A percentile compares a stretch with the other conserved stretches of the same genome.
phyloP scores from a whole-genome alignment of 2,329 filamentous ascomycete genomes.

The Zarea fungicola region DNA sequence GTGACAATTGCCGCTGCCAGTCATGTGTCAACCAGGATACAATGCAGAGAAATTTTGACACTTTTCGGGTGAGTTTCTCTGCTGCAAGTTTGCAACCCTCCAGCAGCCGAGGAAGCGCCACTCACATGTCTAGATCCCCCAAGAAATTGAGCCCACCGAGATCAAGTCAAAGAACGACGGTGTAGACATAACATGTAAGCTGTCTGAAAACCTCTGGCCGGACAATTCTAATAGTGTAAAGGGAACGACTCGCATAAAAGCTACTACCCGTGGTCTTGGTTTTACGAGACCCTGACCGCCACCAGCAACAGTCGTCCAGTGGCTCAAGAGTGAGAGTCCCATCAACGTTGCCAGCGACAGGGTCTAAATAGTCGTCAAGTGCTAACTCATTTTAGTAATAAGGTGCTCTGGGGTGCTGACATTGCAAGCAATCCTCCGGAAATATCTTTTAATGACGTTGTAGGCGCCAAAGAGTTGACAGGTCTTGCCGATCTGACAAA shows the following conservation, averaged over 20 bases:
- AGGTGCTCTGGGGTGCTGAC: constrained; percentile 25
- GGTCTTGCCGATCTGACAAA: constrained; percentile 58
- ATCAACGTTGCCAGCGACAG: background rate
- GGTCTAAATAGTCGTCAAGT: background rate
- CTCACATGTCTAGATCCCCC: constrained; percentile 25
- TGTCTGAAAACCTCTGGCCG: background rate
- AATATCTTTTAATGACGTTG: constrained; percentile 56
- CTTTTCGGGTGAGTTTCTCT: constrained; percentile 29
- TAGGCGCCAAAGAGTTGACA: constrained; percentile 38
- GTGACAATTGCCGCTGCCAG: constrained; percentile 40
- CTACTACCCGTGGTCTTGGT: constrained; percentile 56
- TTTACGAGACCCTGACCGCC: constrained; percentile 18
- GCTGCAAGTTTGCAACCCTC: background rate
- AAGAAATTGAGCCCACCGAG: constrained; percentile 24
- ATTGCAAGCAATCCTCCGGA: constrained; percentile 47
- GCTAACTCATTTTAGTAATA: background rate
- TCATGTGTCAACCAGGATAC: constrained; percentile 38
- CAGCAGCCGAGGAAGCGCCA: too few species aligned
- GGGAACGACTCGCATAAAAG: constrained; percentile 68
- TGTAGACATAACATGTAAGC: constrained; percentile 31
- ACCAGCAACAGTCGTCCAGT: constrained; percentile 29
- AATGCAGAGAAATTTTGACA: constrained; percentile 37
- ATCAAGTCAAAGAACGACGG: constrained; percentile 24
- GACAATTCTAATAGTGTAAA: constrained; percentile 28
- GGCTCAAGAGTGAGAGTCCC: background rate